Evolutionary conservation across 2,329 filamentous ascomycete genomes (phyloP).

Genomic region (Coniochaeta sp.): DNA sequence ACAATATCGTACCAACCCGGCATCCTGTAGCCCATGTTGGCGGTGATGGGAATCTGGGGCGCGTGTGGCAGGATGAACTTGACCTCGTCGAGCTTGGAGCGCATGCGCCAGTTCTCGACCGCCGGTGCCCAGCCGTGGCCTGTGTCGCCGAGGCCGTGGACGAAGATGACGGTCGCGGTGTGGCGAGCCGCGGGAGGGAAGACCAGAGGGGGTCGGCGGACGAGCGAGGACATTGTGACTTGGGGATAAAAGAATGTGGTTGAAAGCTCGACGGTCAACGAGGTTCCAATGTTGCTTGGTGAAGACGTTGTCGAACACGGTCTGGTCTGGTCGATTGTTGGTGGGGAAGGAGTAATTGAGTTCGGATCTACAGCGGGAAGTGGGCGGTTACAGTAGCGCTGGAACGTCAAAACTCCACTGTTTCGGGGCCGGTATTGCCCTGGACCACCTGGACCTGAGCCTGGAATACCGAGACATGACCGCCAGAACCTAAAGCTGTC

Average conservation of each 20-base stretch:
- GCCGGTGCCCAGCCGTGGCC: constrained; percentile 73
- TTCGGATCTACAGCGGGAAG: neutral
- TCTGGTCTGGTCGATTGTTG: neutral
- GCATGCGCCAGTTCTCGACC: constrained; percentile 79
- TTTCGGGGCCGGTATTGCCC: neutral
- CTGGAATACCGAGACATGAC: neutral
- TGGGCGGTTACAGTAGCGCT: neutral
- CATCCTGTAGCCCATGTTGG: constrained; percentile 59
- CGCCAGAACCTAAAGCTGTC: neutral
- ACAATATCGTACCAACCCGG: constrained; percentile 85
- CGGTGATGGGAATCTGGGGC: constrained; percentile 76
- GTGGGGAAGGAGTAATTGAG: neutral
- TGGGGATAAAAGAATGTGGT: neutral
- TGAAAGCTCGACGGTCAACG: neutral
- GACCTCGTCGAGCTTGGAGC: constrained; percentile 77
- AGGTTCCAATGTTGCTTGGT: neutral
- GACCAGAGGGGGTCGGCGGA: constrained; percentile 49
- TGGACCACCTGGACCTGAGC: no score
- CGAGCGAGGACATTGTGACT: constrained; percentile 15
- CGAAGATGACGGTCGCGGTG: constrained; percentile 90
- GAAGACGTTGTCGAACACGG: no score
- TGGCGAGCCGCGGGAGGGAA: constrained; percentile 76
- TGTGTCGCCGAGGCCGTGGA: constrained; percentile 84
- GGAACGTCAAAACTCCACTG: neutral
- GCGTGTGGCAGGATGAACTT: constrained; percentile 94